Evolutionary conservation across 2,329 filamentous ascomycete genomes (phyloP), one percentile per base, ranked within the genome.

Genomic region (Thielaviopsis musarum): DNA sequence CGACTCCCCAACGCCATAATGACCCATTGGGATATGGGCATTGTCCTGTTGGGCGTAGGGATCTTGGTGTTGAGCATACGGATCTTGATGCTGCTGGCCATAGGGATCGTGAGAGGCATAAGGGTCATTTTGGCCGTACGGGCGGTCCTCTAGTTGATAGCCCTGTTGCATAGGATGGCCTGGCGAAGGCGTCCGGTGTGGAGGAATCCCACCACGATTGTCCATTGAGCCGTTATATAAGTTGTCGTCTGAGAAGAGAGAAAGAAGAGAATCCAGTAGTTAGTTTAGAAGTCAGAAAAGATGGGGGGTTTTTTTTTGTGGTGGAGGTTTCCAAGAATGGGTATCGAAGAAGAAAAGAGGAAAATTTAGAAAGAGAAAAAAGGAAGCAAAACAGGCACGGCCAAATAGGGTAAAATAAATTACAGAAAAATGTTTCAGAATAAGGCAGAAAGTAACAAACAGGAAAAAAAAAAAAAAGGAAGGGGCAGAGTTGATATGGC

Each of bases 71-170:
- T 68, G 70, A 60, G 69, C 63, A 62, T 60, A 60, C 30, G 54
- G 59, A 54, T 60, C 59, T 15, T 60, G 54, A 26, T 15, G 38
- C 17, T 15, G 38, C 38, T 26, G 24, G 10, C n/a, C 57, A 28
- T 61, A 61, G 10, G 60, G 53, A 41, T 63, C 62, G 21, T 87
- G 81, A 56, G 91, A 74, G 62, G 82, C 82, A 52, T 68, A 69
- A 60, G 69, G 63, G 62, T 75, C 69, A 7, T n/a, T n/a, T 62
- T 73, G 77, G 58, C 74, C 76, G 68, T 88, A 91, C 9, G 84
- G 82, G 64, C 83, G 81, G 70, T 95, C 87, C 52, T 93, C 85
- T 54, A 94, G 78, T 69, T 94, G 87, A 70, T 95, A 95, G 64
- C 84, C 81, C 65, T 85, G 81, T 61, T 81, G 81, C 17, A 85